Evolutionary conservation across 768 basidiomycete species (phyloP), one percentile per base, ranked within the genome.

Genomic region (Lactarius akahatsu): DNA sequence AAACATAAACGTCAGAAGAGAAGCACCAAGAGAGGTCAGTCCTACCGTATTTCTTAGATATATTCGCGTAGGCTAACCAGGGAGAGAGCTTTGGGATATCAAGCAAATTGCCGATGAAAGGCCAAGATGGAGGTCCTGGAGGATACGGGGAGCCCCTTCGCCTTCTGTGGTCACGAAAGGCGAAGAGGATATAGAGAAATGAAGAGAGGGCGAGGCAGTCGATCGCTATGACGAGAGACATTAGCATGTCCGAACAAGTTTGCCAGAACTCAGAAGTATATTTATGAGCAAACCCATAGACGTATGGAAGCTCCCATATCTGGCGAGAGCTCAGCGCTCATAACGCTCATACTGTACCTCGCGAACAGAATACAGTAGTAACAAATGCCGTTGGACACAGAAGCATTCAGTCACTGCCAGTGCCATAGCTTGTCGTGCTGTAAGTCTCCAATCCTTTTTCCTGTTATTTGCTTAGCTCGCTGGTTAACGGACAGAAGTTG

Each of bases 1-100:
- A 50, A 15, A 13, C 16, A 54, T 16, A 26, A 7, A 5, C 3
- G 10, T 67, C 11, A 52, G 23, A 4, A 11, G 23, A 23, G 13
- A 52, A 16, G 26, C 23, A 15, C 5, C 23, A 15, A 4, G 26
- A 16, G 13, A 52, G 2, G 50, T 15, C 26, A 52, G 50, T 52
- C 23, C 11, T 23, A 65, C 65, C 60, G 41, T 66, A 55, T 36
- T 61, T 57, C 60, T 66, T 57, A 3, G 65, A 41, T 13, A 62
- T 36, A 15, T 36, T 41, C 7, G 55, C 38, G 34, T 57, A 66
- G 9, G 36, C n/a, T 15, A 57, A 26, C 59, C 59, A 66, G 45
- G 65, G 57, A 16, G 34, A 50, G 18, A 28, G 34, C 36, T 15
- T 55, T 18, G 62, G 62, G 32, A 63, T n/a, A 36, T 63, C 54